Evolutionary conservation across 305 asterid genomes (phyloP).

Genomic region (Andrographis paniculata): DNA sequence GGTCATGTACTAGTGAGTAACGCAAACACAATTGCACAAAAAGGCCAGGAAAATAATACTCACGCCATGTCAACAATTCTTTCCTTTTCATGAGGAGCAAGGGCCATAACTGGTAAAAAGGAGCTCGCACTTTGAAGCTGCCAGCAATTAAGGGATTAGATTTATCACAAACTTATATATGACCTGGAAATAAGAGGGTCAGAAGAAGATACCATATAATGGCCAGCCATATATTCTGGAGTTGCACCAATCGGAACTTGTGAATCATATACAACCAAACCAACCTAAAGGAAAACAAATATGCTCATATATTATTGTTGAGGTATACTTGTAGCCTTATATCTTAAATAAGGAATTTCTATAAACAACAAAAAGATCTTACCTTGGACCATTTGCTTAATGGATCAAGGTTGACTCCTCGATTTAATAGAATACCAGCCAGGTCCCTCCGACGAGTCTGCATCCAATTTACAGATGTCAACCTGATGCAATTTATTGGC

Average conservation of each 20-base stretch:
- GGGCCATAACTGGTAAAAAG: constrained; percentile 95
- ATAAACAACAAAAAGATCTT: constrained; percentile 20
- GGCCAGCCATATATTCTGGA: constrained; percentile 97
- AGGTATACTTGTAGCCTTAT: constrained; percentile 3
- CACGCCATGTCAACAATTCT: constrained; percentile 90
- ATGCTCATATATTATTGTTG: constrained; percentile 1
- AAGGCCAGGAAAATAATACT: constrained; percentile 23
- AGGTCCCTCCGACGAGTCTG: constrained; percentile 96
- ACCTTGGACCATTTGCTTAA: constrained; percentile 98
- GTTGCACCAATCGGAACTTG: constrained; percentile 98
- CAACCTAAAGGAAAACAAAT: constrained; percentile 46
- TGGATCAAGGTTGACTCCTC: constrained; percentile 96
- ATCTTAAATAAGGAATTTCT: neutral
- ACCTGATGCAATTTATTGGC: constrained; percentile 11
- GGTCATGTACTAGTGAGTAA: too few relatives aligned
- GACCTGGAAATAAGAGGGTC: constrained; percentile 3
- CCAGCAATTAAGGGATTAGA: constrained; percentile 16
- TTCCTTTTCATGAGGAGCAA: constrained; percentile 96
- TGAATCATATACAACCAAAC: constrained; percentile 87
- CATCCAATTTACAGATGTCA: constrained; percentile 18
- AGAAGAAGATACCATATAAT: constrained; percentile 67
- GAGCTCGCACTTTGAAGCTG: constrained; percentile 97
- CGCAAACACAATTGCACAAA: constrained; percentile 1
- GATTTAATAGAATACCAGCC: constrained; percentile 85
- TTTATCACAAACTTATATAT: constrained; percentile 7